Evolutionary conservation across 495 filamentous ascomycete species (phyloP).

Genomic region (Daldinia loculata): DNA sequence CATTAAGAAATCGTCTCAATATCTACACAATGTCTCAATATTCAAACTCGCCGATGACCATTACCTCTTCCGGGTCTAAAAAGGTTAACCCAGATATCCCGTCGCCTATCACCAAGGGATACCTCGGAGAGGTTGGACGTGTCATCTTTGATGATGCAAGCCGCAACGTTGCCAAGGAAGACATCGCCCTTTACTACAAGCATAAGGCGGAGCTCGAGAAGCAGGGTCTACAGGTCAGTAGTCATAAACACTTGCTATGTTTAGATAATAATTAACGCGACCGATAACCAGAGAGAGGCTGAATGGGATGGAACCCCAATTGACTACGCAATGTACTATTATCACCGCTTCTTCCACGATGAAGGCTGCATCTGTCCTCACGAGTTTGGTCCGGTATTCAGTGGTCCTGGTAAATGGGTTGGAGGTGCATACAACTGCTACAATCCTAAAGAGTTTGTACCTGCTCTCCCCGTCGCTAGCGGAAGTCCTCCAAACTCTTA

Average conservation of each 20-base stretch:
- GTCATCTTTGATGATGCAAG: not conserved
- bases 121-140: not conserved
- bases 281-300: not conserved
- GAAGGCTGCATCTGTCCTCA: not conserved
- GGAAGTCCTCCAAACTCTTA: not conserved
- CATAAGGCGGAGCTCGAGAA: not conserved
- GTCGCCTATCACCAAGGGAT: not conserved
- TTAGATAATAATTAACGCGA: not conserved
- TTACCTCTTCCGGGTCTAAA: not conserved
- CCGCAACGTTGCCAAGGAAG: not conserved
- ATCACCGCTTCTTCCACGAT: not conserved
- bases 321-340: not conserved
- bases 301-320: not conserved
- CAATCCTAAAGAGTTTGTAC: not conserved
- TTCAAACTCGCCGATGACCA: not conserved
- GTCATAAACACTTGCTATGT: not conserved
- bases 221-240: not conserved
- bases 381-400: not conserved
- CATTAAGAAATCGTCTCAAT: not conserved
- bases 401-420: not conserved
- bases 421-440: not conserved
- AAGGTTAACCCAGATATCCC: not conserved
- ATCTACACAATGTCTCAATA: not conserved
- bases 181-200: slow-evolving; percentile 4
- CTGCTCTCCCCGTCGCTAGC: not conserved